These are phyloP conservation scores for Dactylorhiza incarnata DNA, from an alignment of 106 monocot genomes.

Conservation along the genomic window DNA sequence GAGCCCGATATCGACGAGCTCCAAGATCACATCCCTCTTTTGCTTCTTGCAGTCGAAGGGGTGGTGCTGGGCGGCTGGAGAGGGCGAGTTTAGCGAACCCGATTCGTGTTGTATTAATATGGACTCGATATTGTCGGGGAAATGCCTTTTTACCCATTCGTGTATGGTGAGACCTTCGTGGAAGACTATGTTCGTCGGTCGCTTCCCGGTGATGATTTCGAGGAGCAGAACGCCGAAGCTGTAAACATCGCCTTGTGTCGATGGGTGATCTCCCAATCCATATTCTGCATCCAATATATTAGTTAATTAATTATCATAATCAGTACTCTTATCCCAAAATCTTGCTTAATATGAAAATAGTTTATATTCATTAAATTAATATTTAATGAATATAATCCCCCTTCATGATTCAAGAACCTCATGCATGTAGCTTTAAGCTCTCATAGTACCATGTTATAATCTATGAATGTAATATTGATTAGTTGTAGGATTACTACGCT, in stretches of 20 bases:
- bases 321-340: too few species aligned
- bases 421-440: too few species aligned
- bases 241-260: constrained; percentile 76
- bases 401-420: too few species aligned
- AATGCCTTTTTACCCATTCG: constrained; percentile 56
- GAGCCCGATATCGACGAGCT: constrained; percentile 43
- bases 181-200: constrained; percentile 54
- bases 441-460: too few species aligned
- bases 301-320: too few species aligned
- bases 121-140: constrained; percentile 21
- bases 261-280: constrained; percentile 61
- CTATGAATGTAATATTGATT: too few species aligned
- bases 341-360: background rate
- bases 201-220: constrained; percentile 61
- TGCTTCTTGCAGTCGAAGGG: constrained; percentile 7
- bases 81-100: constrained; percentile 13
- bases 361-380: background rate
- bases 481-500: too few species aligned
- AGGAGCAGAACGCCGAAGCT: constrained; percentile 80
- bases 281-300: constrained; percentile 49
- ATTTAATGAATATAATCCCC: background rate
- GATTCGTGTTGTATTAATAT: background rate
- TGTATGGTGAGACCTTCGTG: constrained; percentile 44
- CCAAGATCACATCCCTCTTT: constrained; percentile 13
- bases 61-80: background rate